Evolutionary conservation across 2,329 filamentous ascomycete species (phyloP).

Genomic region (Sporothrix variecibatus): DNA sequence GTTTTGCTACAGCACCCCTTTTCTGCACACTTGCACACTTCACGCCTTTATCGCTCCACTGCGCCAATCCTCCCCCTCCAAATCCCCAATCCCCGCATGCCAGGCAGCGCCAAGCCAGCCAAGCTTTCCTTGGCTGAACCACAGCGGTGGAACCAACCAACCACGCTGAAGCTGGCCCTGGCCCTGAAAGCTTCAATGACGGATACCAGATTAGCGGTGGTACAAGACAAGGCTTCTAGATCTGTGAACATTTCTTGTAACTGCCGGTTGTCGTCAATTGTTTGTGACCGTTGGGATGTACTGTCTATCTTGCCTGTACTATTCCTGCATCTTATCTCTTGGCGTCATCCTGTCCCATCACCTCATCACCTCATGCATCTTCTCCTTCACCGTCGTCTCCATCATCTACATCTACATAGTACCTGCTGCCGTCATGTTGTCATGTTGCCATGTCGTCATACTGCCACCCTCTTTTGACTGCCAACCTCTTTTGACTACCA

Average conservation of each 20-base stretch:
- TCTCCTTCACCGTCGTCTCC: background rate
- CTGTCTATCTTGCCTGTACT: background rate
- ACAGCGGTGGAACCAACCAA: slow-evolving; percentile 25
- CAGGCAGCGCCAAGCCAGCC: slow-evolving; percentile 31
- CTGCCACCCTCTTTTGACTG: background rate
- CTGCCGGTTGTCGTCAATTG: background rate
- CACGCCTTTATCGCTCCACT: background rate
- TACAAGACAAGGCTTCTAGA: slow-evolving; percentile 13
- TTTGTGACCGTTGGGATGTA: background rate
- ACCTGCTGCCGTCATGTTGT: background rate
- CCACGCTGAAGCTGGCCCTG: slow-evolving; percentile 6
- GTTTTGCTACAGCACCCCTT: background rate
- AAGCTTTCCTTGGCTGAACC: slow-evolving; percentile 31
- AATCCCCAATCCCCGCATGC: slow-evolving; percentile 27
- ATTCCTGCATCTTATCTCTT: background rate
- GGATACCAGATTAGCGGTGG: slow-evolving; percentile 15
- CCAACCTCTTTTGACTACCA: background rate
- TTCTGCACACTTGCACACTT: background rate
- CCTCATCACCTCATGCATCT: background rate
- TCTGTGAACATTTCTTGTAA: background rate
- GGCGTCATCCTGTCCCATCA: background rate
- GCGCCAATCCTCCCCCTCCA: slow-evolving; percentile 20
- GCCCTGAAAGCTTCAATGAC: slow-evolving; percentile 6
- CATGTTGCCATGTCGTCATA: background rate
- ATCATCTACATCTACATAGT: background rate